Evolutionary conservation across 495 filamentous ascomycete genomes (phyloP), one percentile per base, ranked within the genome.

Genomic region (Chlorociboria aeruginascens): DNA sequence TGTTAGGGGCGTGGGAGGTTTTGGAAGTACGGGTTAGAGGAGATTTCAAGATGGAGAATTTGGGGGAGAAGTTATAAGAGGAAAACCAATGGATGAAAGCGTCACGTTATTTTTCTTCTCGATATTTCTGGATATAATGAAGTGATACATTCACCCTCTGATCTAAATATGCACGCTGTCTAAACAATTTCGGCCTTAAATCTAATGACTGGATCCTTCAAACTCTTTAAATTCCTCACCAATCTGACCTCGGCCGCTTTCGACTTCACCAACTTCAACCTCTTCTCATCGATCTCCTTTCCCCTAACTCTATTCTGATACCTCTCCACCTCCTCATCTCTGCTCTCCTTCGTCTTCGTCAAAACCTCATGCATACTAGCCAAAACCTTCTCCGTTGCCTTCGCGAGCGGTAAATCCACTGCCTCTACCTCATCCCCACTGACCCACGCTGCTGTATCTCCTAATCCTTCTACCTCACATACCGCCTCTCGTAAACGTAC

Each of bases 361-460:
- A 98, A 65, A 32, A 97, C 79, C 53, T 78, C 71, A 52, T 95
- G 86, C 92, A 97, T 97, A 58, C 83, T 90, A 0, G 81, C 87
- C n/a, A 97, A 61, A 8, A 95, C 92, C 67, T 83, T 88, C 69
- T 90, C 83, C 3, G 81, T 75, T 0, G 92, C 84, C 48, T 73
- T 77, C 2, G 90, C 86, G 0, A 98, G 70, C 7, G 92, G 92
- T 25, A 97, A 62, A 8, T 88, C 78, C 17, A 74, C 66, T 2
- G 84, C 67, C 7, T 71, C 65, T 1, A 89, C 79, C 28, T 74
- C 70, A 45, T 92, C 84, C 0, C 69, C 71, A 9, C 79, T 81
- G 4, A 83, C 58, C 86, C 86, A 92, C 33, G 81, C 72, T 48
- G 68, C 67, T 35, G 60, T 71, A 10, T 58, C 63, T 41, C 64